Base-by-base conservation (phyloP, 495 filamentous ascomycete species). In the Umbilicaria muhlenbergii region DNA sequence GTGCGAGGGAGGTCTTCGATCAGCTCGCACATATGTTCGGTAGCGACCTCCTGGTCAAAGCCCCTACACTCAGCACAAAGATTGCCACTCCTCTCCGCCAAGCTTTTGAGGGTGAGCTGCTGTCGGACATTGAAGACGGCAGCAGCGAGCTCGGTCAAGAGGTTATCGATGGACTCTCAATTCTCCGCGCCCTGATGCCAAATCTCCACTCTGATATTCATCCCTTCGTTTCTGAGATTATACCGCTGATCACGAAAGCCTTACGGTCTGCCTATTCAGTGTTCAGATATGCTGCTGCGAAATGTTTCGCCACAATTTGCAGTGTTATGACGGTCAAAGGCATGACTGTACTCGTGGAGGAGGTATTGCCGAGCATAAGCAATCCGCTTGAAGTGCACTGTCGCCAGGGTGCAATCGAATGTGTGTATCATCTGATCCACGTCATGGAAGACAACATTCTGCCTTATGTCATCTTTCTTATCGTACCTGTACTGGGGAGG, bases 391-490 rank as follows among this genome's bases (percentile, higher is more conserved):
- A 96, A 52, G 70, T 94, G 28, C 78, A 80, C 47, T 74, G 79
- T 58, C 83, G 91, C 16, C 91, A 96, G 66, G 91, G 91, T 39
- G 83, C 84, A 15, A 86, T 95, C 46, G 91, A 98, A 60, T 83
- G 76, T 49, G 79, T 98, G 44, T 98, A 98, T 54, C 80, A 95
- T 55, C 69, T 98, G 32, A 96, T 96, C 51, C 82, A 92, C 53
- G 89, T 96, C 43, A 98, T 98, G 91, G 91, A 92, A 45, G 92
- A 95, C 53, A 73, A 75, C 39, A 96, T 98, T 44, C 66, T 98
- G 15, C 91, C 91, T 8, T 98, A 96, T 59, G 91, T 98, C 44
- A 95, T 98, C 52, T 96, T 98, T 75, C 74, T 98, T 43, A 89
- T 98, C 37, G 89, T 95, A n/a, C 91, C 91, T 3, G 89, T 98